Conservation (phyloP, 768 basidiomycete species). For the Filobasidium wieringae region DNA sequence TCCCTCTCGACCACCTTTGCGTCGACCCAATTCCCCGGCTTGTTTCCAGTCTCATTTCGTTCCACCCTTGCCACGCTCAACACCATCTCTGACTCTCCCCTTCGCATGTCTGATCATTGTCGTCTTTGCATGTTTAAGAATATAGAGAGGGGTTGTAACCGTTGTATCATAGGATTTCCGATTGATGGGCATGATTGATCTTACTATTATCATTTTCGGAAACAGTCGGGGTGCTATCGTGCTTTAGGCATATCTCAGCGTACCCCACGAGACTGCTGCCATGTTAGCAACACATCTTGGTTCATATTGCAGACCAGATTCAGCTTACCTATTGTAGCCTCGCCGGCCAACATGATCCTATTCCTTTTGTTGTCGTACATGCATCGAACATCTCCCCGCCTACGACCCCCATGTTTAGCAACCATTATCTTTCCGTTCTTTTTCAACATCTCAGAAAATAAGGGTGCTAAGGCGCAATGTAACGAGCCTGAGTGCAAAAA, state of each 20-base stretch:
- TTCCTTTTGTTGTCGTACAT: slow-evolving; percentile 10
- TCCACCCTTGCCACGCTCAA: too few species aligned
- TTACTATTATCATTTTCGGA: too few species aligned
- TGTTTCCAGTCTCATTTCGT: too few species aligned
- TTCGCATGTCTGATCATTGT: too few species aligned
- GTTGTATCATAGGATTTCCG: slow-evolving; percentile 2
- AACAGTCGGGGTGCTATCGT: too few species aligned
- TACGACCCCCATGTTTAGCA: slow-evolving; percentile 10
- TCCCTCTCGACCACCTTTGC: neutral
- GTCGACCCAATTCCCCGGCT: neutral
- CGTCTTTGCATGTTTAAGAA: slow-evolving; percentile 1
- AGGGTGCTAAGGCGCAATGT: slow-evolving; percentile 10
- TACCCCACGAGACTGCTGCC: too few species aligned
- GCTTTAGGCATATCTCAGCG: too few species aligned
- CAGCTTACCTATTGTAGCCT: slow-evolving; percentile 7
- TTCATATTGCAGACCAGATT: too few species aligned
- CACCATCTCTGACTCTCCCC: too few species aligned
- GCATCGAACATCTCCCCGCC: slow-evolving; percentile 10
- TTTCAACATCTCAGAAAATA: slow-evolving; percentile 1
- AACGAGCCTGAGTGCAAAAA: neutral
- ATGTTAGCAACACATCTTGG: too few species aligned
- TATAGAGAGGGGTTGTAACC: slow-evolving; percentile 2
- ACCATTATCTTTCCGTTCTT: neutral
- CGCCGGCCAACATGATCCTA: slow-evolving; percentile 9
- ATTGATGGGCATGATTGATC: too few species aligned